Percentiles rank a stretch among this genome's conserved stretches.
phyloP scores from a whole-genome alignment of 805 yeast genomes.

The Sugiyamaella floridensis region DNA sequence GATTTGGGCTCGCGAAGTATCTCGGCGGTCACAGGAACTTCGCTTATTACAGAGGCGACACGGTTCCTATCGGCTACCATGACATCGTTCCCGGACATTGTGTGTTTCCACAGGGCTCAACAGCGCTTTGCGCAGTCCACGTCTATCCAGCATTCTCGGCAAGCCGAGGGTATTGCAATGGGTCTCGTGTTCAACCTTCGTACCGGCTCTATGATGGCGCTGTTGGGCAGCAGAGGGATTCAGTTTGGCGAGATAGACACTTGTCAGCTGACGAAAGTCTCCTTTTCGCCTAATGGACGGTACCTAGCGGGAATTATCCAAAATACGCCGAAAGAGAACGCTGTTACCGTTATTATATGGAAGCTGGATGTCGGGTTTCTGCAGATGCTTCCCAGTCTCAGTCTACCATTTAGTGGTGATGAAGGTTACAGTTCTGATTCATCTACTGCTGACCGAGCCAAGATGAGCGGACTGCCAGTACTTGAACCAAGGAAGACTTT shows the following conservation, averaged over 20 bases:
- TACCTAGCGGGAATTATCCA: constrained; percentile 4
- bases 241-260: not conserved
- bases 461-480: not conserved
- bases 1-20: constrained; percentile 10
- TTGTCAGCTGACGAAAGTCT: not conserved
- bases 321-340: constrained; percentile 4
- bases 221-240: constrained; percentile 10
- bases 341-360: not conserved
- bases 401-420: not conserved
- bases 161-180: constrained; percentile 1
- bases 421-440: not conserved
- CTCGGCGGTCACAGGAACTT: constrained; percentile 10
- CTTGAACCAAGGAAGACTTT: not conserved
- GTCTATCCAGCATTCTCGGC: not conserved
- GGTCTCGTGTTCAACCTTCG: constrained; percentile 21
- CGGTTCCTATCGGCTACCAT: constrained; percentile 16
- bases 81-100: constrained; percentile 13
- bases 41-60: constrained; percentile 18
- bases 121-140: constrained; percentile 19
- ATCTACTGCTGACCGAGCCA: not conserved
- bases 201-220: constrained; percentile 13
- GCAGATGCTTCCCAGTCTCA: not conserved
- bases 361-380: constrained; percentile 1
- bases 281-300: constrained; percentile 18
- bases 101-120: constrained; percentile 21